A percentile compares a stretch with the other conserved stretches of the same genome.
These are phyloP conservation scores for Adansonia grandidieri DNA, from an alignment of 441 rosid species.

Conservation along the genomic window DNA sequence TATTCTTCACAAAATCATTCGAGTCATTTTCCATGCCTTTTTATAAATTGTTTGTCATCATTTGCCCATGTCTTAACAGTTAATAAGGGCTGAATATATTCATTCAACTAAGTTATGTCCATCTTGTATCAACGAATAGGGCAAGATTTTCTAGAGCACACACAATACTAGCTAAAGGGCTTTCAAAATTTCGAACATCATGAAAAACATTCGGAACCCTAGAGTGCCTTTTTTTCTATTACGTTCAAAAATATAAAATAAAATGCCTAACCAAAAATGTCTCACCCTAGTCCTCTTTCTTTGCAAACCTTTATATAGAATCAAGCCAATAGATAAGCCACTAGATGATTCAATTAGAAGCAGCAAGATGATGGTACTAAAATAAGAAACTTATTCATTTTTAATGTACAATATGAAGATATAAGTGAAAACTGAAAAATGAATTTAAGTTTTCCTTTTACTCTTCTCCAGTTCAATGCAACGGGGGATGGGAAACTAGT, in stretches of 20 bases:
- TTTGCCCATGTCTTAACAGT: neutral
- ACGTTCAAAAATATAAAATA: neutral
- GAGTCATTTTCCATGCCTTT: neutral
- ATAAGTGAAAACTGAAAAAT: neutral
- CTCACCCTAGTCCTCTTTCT: conserved; percentile 10
- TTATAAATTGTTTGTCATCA: neutral
- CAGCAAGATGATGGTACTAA: neutral
- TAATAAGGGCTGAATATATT: neutral
- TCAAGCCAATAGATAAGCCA: neutral
- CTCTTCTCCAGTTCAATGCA: neutral
- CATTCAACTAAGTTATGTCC: neutral
- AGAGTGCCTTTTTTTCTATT: neutral
- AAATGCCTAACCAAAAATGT: neutral
- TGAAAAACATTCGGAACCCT: neutral
- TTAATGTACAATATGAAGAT: neutral
- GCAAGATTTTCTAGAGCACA: neutral
- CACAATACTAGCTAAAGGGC: neutral
- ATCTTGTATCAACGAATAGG: neutral
- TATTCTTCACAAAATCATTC: neutral
- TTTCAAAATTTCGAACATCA: neutral
- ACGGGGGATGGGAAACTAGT: neutral
- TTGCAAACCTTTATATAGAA: neutral
- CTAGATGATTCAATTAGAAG: neutral
- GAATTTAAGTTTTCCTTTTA: neutral
- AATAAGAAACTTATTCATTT: neutral